Evolutionary conservation across 805 yeast species (phyloP).

Genomic region (Saturnispora bothae): DNA sequence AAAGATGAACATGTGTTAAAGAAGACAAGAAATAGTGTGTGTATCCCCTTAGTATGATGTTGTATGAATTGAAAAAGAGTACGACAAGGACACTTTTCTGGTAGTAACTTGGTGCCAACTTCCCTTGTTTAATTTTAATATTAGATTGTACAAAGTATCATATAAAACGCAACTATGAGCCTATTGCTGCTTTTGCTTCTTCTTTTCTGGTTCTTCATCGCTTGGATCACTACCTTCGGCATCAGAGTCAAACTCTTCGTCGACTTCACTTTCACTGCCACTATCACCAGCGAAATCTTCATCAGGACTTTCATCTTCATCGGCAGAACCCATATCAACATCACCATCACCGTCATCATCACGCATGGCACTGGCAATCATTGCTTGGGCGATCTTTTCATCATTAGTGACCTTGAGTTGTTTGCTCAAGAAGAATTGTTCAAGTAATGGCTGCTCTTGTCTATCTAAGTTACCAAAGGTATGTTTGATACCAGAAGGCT

Average conservation of each 20-base stretch:
- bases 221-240: constrained; percentile 7
- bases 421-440: constrained; percentile 66
- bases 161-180: neutral
- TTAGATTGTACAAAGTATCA: neutral
- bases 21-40: too few species aligned
- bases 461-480: constrained; percentile 81
- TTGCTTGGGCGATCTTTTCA: constrained; percentile 75
- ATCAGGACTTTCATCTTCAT: constrained; percentile 68
- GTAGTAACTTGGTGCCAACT: too few species aligned
- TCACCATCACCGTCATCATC: constrained; percentile 46
- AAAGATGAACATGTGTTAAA: too few species aligned
- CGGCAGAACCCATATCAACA: constrained; percentile 65
- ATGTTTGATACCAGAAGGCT: constrained; percentile 59
- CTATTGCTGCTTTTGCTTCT: constrained; percentile 13
- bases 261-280: constrained; percentile 41
- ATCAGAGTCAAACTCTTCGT: constrained; percentile 44
- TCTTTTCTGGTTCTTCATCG: constrained; percentile 27
- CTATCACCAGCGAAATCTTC: constrained; percentile 55
- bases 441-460: constrained; percentile 78
- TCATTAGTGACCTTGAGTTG: constrained; percentile 78
- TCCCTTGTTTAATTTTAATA: neutral
- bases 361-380: constrained; percentile 67
- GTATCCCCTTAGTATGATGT: too few species aligned
- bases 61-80: too few species aligned
- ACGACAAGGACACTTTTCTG: too few species aligned